These are phyloP conservation scores for Phaeotremella skinneri DNA, from an alignment of 768 basidiomycete genomes.

Conservation along the genomic window DNA sequence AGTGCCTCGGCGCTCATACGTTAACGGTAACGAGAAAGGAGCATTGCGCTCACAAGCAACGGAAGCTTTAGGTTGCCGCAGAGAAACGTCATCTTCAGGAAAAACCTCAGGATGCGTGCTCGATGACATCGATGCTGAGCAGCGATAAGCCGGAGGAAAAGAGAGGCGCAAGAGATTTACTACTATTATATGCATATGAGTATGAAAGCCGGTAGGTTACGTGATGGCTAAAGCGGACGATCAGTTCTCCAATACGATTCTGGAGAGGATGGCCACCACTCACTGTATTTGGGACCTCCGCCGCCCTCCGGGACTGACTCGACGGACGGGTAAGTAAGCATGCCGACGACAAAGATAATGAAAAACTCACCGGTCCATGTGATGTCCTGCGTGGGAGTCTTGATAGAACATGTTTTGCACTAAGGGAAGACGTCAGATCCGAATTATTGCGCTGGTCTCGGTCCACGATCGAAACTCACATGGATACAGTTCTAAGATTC, in stretches of 20 bases:
- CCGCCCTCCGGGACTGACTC: conserved; percentile 86
- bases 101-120: neutral
- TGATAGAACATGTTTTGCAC: conserved; percentile 94
- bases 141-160: conserved; percentile 1
- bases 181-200: neutral
- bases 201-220: conserved; percentile 11
- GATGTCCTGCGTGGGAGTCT: conserved; percentile 91
- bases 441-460: conserved; percentile 62
- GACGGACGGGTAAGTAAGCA: conserved; percentile 1
- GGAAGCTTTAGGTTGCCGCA: too few species aligned
- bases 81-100: too few species aligned
- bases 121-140: conserved; percentile 6
- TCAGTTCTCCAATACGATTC: neutral
- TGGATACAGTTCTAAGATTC: conserved; percentile 48
- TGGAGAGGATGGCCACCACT: conserved; percentile 38
- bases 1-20: too few species aligned
- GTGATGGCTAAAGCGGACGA: conserved; percentile 22
- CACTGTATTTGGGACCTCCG: conserved; percentile 95
- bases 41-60: too few species aligned
- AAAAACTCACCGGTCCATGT: conserved; percentile 62
- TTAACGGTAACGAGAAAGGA: too few species aligned
- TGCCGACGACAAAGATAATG: neutral
- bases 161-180: neutral
- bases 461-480: conserved; percentile 27
- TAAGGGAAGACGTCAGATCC: conserved; percentile 46